phyloP scores from a whole-genome alignment of 257 asterid genomes.

The Haberlea rhodopensis region DNA sequence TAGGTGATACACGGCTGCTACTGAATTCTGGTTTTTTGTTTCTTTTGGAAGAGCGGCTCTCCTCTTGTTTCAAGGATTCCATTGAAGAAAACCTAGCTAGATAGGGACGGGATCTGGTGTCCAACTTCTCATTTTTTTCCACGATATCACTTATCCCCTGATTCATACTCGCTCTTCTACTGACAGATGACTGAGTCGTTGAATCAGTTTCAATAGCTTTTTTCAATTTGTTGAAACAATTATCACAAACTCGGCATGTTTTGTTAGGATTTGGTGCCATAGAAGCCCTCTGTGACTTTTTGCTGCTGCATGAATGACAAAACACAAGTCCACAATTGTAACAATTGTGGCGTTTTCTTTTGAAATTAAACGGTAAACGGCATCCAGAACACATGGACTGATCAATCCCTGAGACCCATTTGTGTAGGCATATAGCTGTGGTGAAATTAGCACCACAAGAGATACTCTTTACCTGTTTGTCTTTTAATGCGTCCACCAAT shows the following conservation, averaged over 20 bases:
- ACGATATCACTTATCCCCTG: conserved; percentile 48
- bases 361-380: conserved; percentile 82
- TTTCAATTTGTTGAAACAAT: conserved; percentile 74
- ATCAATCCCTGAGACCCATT: conserved; percentile 92
- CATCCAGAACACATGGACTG: conserved; percentile 97
- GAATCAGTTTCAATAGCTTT: conserved; percentile 70
- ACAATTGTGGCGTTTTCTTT: conserved; percentile 94
- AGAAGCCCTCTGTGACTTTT: conserved; percentile 82
- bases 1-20: conserved; percentile 92
- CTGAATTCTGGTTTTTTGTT: conserved; percentile 80
- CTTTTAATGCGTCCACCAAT: conserved; percentile 77
- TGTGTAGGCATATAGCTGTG: conserved; percentile 86
- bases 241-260: conserved; percentile 89
- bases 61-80: conserved; percentile 85
- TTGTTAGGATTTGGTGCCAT: conserved; percentile 96
- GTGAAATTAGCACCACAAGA: conserved; percentile 89
- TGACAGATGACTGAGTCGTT: conserved; percentile 63
- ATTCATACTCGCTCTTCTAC: conserved; percentile 70
- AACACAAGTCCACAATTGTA: conserved; percentile 93
- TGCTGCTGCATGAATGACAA: conserved; percentile 94
- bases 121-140: conserved; percentile 73
- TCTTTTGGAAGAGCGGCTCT: conserved; percentile 64
- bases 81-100: conserved; percentile 78
- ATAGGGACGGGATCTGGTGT: conserved; percentile 68
- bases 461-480: conserved; percentile 90